Base-by-base conservation (phyloP, 768 basidiomycete genomes). In the Pleurotus sapidus region DNA sequence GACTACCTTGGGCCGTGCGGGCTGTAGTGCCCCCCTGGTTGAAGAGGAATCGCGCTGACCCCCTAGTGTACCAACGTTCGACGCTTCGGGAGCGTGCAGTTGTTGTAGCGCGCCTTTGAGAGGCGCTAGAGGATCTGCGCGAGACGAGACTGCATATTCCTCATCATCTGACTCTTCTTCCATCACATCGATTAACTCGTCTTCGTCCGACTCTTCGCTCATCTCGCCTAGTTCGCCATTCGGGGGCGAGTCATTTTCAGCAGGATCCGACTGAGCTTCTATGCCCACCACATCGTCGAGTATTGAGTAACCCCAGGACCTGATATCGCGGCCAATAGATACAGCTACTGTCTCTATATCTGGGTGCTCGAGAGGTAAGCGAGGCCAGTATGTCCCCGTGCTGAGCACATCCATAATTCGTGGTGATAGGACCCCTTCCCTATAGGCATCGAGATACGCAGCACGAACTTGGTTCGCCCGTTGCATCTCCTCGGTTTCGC, bases 361-460 rank as follows among this genome's bases (percentile, higher is more conserved):
- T 0, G 91, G 91, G 61, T 85, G 81, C 59, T 93, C 91, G 17
- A 93, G 77, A 67, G 90, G 91, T n/a, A 86, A 66, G 34, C 77
- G 74, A 4, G 88, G 84, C 88, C 89, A 93, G 57, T 76, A 84
- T 1, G 88, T 84, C 15, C 79, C 81, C 0, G 87, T 84, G 56
- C 70, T 82, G 53, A 92, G 67, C 4, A 79, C 65, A 61, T 92
- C 87, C 66, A 87, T 67, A 25, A 83, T 70, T 58, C 81, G 78
- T 1, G 87, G 80, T 15, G 82, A 74, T 17, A 93, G 68, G 1
- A 68, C 66, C 3, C 89, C 90, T 1, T 64, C 66, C 51, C 89
- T 77, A 68, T 87, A 93, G 0, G 88, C 88, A 30, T 77, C 68
- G 48, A 90, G 60, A 65, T 89, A 91, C 56, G 75, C 68, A 2